phyloP scores from a whole-genome alignment of 2,329 filamentous ascomycete species.

The Trichoderma endophyticum region DNA sequence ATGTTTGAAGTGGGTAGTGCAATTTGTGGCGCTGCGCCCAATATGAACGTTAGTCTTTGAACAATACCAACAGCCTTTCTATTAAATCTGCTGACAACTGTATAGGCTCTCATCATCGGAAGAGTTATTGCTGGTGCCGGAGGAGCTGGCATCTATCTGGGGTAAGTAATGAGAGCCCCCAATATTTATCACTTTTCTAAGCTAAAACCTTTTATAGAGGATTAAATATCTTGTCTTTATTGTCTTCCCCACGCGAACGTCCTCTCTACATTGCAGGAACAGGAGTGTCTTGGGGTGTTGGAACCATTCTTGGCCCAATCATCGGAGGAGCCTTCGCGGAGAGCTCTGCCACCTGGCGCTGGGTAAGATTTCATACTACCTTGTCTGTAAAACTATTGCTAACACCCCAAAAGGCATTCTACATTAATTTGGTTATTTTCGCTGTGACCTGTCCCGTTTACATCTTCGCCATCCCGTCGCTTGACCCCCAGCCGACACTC shows the following conservation, averaged over 20 bases:
- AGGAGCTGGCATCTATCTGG: background rate
- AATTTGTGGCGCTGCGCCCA: background rate
- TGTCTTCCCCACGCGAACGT: background rate
- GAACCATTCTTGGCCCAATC: background rate
- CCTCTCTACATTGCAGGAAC: background rate
- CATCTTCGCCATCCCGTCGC: background rate
- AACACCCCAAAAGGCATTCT: background rate
- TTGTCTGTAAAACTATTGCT: background rate
- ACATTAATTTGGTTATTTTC: background rate
- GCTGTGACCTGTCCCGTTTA: background rate
- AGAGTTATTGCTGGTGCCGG: background rate
- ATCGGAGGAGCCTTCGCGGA: background rate
- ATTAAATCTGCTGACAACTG: background rate
- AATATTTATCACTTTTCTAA: background rate
- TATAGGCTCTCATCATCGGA: background rate
- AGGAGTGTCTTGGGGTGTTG: background rate
- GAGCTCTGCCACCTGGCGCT: background rate
- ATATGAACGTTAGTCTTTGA: background rate
- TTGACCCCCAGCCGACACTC: background rate
- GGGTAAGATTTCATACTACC: background rate
- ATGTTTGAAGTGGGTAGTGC: background rate
- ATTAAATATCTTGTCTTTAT: background rate
- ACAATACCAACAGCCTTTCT: background rate
- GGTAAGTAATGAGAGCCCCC: background rate
- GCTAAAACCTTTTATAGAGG: background rate